A percentile compares a stretch with the other conserved stretches of the same genome.
Evolutionary conservation across 2,329 filamentous ascomycete genomes (phyloP).

Genomic region (Ceratocystis huliohia): DNA sequence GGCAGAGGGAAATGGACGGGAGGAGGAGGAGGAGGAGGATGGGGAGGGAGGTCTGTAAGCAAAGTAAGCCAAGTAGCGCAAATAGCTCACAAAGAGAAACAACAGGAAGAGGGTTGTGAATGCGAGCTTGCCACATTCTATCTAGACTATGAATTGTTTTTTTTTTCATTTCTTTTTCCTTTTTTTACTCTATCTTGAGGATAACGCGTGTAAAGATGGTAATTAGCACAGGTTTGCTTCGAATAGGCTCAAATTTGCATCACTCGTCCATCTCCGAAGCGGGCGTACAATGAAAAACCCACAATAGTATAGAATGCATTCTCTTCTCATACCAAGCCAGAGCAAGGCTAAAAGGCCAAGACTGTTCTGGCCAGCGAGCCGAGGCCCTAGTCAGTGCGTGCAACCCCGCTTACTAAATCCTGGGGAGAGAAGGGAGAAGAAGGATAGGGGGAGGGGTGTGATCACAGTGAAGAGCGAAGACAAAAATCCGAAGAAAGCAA

Average conservation of each 20-base stretch:
- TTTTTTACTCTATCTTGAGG: too few relatives aligned
- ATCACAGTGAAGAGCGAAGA: not conserved
- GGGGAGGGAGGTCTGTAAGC: not conserved
- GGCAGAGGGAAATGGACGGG: not conserved
- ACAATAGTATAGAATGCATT: too few relatives aligned
- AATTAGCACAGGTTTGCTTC: not conserved
- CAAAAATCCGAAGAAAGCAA: too few relatives aligned
- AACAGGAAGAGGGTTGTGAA: not conserved
- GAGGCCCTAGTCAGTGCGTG: not conserved
- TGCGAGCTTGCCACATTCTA: not conserved
- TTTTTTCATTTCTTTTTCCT: not conserved
- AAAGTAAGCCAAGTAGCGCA: not conserved
- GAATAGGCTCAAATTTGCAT: not conserved
- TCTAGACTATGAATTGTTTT: not conserved
- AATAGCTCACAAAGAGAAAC: not conserved
- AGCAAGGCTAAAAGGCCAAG: not conserved
- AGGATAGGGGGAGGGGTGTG: not conserved
- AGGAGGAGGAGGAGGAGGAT: not conserved
- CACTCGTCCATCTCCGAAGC: not conserved
- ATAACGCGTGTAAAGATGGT: not conserved
- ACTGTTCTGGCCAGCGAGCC: not conserved
- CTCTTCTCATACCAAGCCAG: not conserved
- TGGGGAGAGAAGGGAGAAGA: not conserved
- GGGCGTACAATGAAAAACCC: not conserved
- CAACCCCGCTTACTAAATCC: slow-evolving; percentile 1